A percentile compares a stretch with the other conserved stretches of the same genome.
Evolutionary conservation across 306 rosid genomes (phyloP).

Genomic region (Cotoneaster glaucophyllus): DNA sequence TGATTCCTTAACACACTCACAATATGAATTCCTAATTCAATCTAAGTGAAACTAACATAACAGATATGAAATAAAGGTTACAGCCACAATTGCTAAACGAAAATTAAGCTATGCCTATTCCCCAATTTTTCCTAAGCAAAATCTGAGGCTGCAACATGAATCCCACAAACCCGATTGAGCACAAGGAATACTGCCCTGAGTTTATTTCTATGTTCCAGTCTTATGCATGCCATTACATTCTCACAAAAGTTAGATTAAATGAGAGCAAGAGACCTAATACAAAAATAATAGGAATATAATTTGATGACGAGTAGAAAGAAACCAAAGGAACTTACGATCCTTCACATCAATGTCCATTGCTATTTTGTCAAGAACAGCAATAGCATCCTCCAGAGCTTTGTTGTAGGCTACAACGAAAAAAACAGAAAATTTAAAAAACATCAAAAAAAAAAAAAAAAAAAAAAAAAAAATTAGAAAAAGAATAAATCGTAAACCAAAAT

Average conservation of each 20-base stretch:
- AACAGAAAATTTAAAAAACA: not conserved
- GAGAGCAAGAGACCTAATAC: not conserved
- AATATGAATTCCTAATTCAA: not conserved
- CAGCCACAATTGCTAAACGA: not conserved
- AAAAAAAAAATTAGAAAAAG: not conserved
- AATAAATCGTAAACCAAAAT: not conserved
- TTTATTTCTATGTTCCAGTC: not conserved
- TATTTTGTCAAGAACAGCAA: constrained; percentile 85
- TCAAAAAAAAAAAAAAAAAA: not conserved
- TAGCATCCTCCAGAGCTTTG: constrained; percentile 95
- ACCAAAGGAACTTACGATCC: constrained; percentile 63
- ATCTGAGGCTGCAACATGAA: not conserved
- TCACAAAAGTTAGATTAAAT: not conserved
- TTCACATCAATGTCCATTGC: constrained; percentile 76
- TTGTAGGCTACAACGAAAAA: constrained; percentile 60
- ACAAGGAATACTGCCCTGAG: not conserved
- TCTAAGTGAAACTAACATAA: not conserved
- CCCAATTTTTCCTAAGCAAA: not conserved
- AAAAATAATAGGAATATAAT: not conserved
- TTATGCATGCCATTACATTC: not conserved
- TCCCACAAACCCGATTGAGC: not conserved
- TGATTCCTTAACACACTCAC: not conserved
- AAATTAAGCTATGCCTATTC: not conserved
- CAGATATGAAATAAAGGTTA: not conserved
- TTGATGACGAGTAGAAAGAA: not conserved